These are phyloP conservation scores for Bifiguratus adelaidae DNA, from an alignment of 192 early-diverging fungal genomes.

Conservation along the genomic window DNA sequence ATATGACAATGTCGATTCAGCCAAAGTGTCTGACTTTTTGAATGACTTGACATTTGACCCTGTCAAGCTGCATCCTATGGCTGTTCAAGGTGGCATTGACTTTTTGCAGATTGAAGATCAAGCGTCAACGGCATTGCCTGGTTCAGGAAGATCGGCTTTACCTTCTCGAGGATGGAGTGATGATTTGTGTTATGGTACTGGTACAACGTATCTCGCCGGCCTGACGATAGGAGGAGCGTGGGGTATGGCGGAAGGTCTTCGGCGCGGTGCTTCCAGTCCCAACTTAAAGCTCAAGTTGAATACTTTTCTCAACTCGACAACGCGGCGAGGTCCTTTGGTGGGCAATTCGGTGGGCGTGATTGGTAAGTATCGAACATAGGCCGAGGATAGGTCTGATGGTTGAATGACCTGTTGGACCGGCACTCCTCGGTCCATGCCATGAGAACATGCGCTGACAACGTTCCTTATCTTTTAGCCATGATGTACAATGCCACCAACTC, in stretches of 20 bases:
- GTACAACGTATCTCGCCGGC: conserved; percentile 66
- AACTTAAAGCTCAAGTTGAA: conserved; percentile 73
- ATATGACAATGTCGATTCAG: conserved; percentile 20
- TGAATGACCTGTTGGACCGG: too few relatives aligned
- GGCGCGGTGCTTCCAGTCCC: conserved; percentile 33
- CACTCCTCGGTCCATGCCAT: neutral
- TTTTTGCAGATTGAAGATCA: conserved; percentile 37
- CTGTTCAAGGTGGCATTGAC: conserved; percentile 44
- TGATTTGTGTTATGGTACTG: conserved; percentile 78
- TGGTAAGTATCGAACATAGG: conserved; percentile 10
- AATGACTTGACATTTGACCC: conserved; percentile 28
- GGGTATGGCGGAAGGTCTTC: conserved; percentile 69
- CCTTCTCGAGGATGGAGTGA: conserved; percentile 71
- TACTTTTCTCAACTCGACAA: conserved; percentile 72
- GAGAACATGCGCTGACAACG: neutral
- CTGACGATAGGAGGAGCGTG: conserved; percentile 60
- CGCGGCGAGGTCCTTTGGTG: conserved; percentile 73
- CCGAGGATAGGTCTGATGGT: too few relatives aligned
- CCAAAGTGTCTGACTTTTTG: conserved; percentile 39
- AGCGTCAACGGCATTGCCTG: conserved; percentile 10
- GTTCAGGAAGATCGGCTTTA: conserved; percentile 21
- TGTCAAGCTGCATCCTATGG: conserved; percentile 32
- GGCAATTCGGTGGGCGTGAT: conserved; percentile 74
- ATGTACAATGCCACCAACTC: conserved; percentile 70
- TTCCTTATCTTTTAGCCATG: conserved; percentile 34